Conservation (phyloP, 257 asterid genomes). For the Phtheirospermum japonicum region DNA sequence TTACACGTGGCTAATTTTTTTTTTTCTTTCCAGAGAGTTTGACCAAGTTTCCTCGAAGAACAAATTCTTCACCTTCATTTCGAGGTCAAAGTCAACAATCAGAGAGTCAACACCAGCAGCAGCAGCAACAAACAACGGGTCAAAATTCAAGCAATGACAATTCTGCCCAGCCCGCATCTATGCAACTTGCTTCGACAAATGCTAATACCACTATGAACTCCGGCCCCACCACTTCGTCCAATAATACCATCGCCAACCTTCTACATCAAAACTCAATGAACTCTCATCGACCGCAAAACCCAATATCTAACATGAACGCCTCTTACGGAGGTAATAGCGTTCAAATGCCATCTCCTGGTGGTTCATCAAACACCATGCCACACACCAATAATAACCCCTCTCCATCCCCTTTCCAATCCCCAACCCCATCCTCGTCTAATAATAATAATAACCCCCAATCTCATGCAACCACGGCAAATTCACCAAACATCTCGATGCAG, state of each 20-base stretch:
- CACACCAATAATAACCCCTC: constrained; percentile 58
- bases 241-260: constrained; percentile 45
- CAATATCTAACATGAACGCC: constrained; percentile 39
- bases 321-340: constrained; percentile 50
- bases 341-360: constrained; percentile 75
- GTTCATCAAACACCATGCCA: constrained; percentile 51
- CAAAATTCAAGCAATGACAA: constrained; percentile 58
- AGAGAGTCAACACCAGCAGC: constrained; percentile 56
- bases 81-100: constrained; percentile 62
- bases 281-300: constrained; percentile 62
- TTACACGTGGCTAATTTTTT: not conserved
- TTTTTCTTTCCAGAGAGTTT: constrained; percentile 67
- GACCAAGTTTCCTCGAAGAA: constrained; percentile 79
- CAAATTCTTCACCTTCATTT: constrained; percentile 54
- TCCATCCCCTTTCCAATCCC: constrained; percentile 64
- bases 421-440: constrained; percentile 67
- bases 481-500: constrained; percentile 65
- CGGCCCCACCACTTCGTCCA: constrained; percentile 44
- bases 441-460: constrained; percentile 64
- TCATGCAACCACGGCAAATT: no score
- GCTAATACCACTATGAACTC: constrained; percentile 41
- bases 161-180: constrained; percentile 42
- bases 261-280: constrained; percentile 79
- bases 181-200: constrained; percentile 53
- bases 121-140: constrained; percentile 50